Evolutionary conservation across 176 grass and related monocot species (phyloP), one percentile per base, ranked within the genome.

Genomic region (Oryza glumipatula): DNA sequence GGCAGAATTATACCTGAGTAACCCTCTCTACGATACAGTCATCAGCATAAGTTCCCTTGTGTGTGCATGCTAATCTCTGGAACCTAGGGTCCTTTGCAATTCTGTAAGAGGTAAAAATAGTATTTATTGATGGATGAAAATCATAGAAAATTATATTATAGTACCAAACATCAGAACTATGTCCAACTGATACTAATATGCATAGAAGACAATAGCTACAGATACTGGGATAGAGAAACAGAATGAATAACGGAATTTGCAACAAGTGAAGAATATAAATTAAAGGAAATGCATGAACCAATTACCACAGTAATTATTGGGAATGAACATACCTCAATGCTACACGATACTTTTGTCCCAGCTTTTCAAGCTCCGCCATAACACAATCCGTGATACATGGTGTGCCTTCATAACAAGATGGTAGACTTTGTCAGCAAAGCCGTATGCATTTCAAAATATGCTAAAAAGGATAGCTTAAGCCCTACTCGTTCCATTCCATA

Each of bases 41-140:
- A 91, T 98, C 92, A 89, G 95, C 95, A 86, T 98, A 98, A 84
- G 95, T 98, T 72, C 95, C 95, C 85, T 93, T 94, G 67, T 98
- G 95, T 43, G 88, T 98, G 79, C 95, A 98, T 88, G 95, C 88
- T 86, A 98, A 87, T 74, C 95, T 94, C 67, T 94, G 84, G 86
- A 98, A 98, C 72, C 90, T 93, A 35, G 95, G 95, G 78, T 98
- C 95, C 79, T 98, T 98, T 14, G 95, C 95, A 45, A 98, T 98
- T 72, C 95, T 98, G 82, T 60, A 58, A 81, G 23, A 72, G 65
- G 63, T 47, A 52, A 65, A 71, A 16, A 28, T 28, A 28, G 28
- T 28, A 28, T 28, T 28, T 28, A 2, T 28, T 79, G 65, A 82
- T 14, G 74, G 14, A 63, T 33, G 21, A 61, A 91, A 84, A 86